phyloP scores from a whole-genome alignment of 2,329 filamentous ascomycete genomes.

The Tolypocladium sp. region DNA sequence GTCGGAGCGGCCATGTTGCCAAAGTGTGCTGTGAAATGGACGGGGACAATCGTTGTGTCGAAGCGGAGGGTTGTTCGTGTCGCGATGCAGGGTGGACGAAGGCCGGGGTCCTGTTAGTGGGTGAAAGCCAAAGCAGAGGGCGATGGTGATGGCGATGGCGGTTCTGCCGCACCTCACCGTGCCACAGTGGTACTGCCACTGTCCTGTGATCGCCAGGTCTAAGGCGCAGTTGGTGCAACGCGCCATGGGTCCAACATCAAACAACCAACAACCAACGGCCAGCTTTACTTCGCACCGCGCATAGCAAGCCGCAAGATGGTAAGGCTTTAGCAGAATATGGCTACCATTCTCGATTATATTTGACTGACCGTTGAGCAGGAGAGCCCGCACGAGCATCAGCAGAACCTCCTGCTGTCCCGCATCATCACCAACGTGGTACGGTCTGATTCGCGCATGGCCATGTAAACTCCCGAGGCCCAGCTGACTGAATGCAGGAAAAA shows the following conservation, averaged over 20 bases:
- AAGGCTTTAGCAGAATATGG: neutral
- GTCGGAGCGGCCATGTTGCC: conserved; percentile 55
- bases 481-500: conserved; percentile 61
- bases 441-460: neutral
- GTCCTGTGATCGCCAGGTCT: neutral
- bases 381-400: conserved; percentile 95
- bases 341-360: neutral
- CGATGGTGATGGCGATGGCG: neutral
- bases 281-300: neutral
- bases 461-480: neutral
- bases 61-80: neutral
- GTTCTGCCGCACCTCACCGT: conserved; percentile 27
- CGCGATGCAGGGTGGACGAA: neutral
- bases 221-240: neutral
- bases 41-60: neutral
- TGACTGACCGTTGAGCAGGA: conserved; percentile 44
- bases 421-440: conserved; percentile 96
- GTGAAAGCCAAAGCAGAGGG: neutral
- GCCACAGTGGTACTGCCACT: conserved; percentile 6
- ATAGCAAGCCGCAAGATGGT: neutral
- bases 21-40: conserved; percentile 19
- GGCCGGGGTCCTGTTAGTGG: neutral
- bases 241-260: neutral
- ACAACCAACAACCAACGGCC: neutral
- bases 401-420: conserved; percentile 83